These are phyloP conservation scores for Domatiomyces catenatus DNA, from an alignment of 2,329 filamentous ascomycete species.

Conservation along the genomic window DNA sequence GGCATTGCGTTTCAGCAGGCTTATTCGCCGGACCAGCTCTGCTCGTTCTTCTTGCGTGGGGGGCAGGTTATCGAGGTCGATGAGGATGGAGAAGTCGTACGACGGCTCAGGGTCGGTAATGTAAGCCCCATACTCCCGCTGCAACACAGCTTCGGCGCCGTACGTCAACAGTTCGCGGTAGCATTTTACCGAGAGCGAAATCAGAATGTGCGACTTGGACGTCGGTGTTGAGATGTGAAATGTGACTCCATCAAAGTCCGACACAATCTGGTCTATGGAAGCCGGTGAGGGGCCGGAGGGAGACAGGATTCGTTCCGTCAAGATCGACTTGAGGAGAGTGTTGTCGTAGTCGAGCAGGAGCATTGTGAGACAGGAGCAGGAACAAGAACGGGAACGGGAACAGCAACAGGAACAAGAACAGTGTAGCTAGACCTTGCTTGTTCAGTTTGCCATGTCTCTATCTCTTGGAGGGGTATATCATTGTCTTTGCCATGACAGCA, in stretches of 20 bases:
- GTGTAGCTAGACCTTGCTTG: background rate
- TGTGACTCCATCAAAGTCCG: constrained; percentile 96
- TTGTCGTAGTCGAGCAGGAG: constrained; percentile 98
- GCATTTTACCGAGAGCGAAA: constrained; percentile 91
- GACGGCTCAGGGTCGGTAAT: constrained; percentile 75
- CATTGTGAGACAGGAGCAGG: constrained; percentile 34
- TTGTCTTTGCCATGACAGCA: too few relatives aligned
- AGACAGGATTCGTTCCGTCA: constrained; percentile 89
- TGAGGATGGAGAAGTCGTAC: constrained; percentile 86
- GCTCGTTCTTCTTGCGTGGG: constrained; percentile 71
- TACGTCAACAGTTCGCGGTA: constrained; percentile 84
- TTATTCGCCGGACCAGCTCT: constrained; percentile 72
- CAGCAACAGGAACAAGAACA: background rate
- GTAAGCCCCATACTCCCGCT: constrained; percentile 87
- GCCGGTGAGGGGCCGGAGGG: constrained; percentile 39
- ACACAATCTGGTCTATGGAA: constrained; percentile 94
- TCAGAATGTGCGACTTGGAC: constrained; percentile 79
- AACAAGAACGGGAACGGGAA: background rate
- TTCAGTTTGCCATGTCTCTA: background rate
- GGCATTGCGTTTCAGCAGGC: constrained; percentile 88
- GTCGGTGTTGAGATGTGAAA: constrained; percentile 98
- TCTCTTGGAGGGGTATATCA: background rate
- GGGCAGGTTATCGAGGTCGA: constrained; percentile 80
- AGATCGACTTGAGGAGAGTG: constrained; percentile 86
- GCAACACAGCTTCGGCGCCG: constrained; percentile 77